Percentiles rank a stretch among this genome's conserved stretches.
phyloP scores from a whole-genome alignment of 2,329 filamentous ascomycete species.

The Microdochium bolleyi region DNA sequence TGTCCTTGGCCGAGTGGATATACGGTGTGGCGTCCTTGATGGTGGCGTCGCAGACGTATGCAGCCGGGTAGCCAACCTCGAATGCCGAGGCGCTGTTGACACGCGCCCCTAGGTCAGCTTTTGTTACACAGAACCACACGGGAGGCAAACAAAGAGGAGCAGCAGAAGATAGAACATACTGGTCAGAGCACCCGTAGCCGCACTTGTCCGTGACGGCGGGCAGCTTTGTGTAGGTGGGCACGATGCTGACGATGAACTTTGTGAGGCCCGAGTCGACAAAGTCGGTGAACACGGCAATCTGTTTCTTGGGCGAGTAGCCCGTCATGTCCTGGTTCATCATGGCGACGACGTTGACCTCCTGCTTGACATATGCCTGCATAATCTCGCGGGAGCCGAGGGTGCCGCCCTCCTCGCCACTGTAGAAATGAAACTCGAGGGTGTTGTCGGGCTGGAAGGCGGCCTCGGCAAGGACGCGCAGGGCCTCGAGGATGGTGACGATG shows the following conservation, averaged over 20 bases:
- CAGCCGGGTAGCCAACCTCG: constrained; percentile 58
- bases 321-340: constrained; percentile 38
- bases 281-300: constrained; percentile 27
- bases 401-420: constrained; percentile 74
- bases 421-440: constrained; percentile 82
- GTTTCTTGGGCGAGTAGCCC: constrained; percentile 28
- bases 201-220: constrained; percentile 33
- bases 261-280: constrained; percentile 29
- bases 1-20: constrained; percentile 68
- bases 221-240: constrained; percentile 18
- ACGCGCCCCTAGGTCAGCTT: constrained; percentile 34
- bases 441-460: constrained; percentile 55
- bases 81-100: constrained; percentile 57
- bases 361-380: constrained; percentile 25
- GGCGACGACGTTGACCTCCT: constrained; percentile 24
- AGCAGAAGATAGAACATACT: constrained; percentile 11
- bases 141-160: not conserved
- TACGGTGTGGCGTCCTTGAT: constrained; percentile 56
- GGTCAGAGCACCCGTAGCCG: constrained; percentile 26
- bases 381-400: constrained; percentile 61
- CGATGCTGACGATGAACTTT: constrained; percentile 25
- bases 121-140: not conserved
- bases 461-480: constrained; percentile 39
- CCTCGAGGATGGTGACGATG: constrained; percentile 31
- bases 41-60: constrained; percentile 55